phyloP scores from a whole-genome alignment of 1,284 basidiomycete genomes.

The Pterulicium gracile region DNA sequence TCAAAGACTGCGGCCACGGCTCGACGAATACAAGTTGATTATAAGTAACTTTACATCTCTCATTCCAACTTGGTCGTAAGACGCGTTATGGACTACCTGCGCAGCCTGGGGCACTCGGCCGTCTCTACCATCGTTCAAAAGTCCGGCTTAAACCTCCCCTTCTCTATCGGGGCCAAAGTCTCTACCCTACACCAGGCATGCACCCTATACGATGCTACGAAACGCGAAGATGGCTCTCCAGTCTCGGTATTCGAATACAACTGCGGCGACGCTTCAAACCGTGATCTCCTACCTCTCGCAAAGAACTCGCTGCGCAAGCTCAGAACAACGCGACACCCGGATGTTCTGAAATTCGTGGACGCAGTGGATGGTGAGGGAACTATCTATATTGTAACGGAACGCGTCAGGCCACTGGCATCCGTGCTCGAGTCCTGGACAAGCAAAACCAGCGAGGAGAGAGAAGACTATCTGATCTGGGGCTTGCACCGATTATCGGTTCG shows the following conservation, averaged over 20 bases:
- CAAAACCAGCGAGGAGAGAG: constrained; percentile 52
- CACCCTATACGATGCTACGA: constrained; percentile 81
- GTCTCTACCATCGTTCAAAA: constrained; percentile 83
- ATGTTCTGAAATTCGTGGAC: constrained; percentile 93
- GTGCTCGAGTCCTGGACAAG: constrained; percentile 55
- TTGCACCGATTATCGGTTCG: constrained; percentile 81
- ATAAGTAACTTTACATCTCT: too few species aligned
- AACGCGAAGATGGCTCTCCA: constrained; percentile 76
- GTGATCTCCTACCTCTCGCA: constrained; percentile 65
- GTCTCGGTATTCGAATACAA: constrained; percentile 91
- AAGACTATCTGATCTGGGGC: constrained; percentile 94
- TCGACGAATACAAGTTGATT: too few species aligned
- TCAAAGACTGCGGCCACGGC: too few species aligned
- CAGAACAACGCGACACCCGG: constrained; percentile 87
- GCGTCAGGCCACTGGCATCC: constrained; percentile 69
- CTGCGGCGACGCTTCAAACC: constrained; percentile 47
- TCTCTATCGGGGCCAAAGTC: constrained; percentile 74
- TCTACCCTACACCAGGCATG: constrained; percentile 70
- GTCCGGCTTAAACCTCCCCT: constrained; percentile 84
- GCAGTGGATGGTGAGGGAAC: constrained; percentile 81
- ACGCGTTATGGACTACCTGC: constrained; percentile 79
- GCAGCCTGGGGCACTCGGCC: constrained; percentile 77
- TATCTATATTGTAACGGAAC: constrained; percentile 93
- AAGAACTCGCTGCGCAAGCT: constrained; percentile 89
- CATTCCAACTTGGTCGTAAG: too few species aligned